Conservation (phyloP, 331 rosid genomes). For the Quercus tomentella region DNA sequence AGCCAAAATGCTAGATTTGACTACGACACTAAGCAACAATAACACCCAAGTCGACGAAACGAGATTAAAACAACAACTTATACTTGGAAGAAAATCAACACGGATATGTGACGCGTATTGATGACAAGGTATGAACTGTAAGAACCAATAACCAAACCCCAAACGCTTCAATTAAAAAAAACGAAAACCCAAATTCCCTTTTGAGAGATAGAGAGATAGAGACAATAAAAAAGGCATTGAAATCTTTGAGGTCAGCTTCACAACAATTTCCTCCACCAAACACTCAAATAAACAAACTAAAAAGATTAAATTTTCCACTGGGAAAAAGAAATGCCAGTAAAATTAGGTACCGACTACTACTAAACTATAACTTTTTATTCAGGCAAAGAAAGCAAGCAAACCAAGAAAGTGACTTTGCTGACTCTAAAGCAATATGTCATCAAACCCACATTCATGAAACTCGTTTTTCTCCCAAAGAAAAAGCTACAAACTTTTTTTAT, state of each 20-base stretch:
- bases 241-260: constrained; percentile 27
- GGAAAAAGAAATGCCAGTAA: constrained; percentile 26
- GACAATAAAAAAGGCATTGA: background rate
- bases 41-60: background rate
- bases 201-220: constrained; percentile 12
- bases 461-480: constrained; percentile 21
- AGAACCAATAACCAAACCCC: constrained; percentile 52
- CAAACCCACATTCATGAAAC: constrained; percentile 49
- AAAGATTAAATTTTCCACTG: constrained; percentile 6
- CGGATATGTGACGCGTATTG: constrained; percentile 60
- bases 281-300: constrained; percentile 23
- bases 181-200: constrained; percentile 18
- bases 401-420: constrained; percentile 37
- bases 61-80: background rate
- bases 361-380: constrained; percentile 11
- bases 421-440: constrained; percentile 26
- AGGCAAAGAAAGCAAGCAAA: background rate
- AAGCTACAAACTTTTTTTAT: too few relatives aligned
- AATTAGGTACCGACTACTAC: constrained; percentile 20
- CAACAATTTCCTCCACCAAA: constrained; percentile 42
- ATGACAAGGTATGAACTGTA: constrained; percentile 79
- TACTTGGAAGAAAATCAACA: constrained; percentile 33
- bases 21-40: constrained; percentile 34
- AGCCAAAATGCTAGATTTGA: constrained; percentile 57
- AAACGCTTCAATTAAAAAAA: constrained; percentile 27